These are phyloP conservation scores for Alternaria solani DNA, from an alignment of 2,329 filamentous ascomycete genomes.

Conservation along the genomic window DNA sequence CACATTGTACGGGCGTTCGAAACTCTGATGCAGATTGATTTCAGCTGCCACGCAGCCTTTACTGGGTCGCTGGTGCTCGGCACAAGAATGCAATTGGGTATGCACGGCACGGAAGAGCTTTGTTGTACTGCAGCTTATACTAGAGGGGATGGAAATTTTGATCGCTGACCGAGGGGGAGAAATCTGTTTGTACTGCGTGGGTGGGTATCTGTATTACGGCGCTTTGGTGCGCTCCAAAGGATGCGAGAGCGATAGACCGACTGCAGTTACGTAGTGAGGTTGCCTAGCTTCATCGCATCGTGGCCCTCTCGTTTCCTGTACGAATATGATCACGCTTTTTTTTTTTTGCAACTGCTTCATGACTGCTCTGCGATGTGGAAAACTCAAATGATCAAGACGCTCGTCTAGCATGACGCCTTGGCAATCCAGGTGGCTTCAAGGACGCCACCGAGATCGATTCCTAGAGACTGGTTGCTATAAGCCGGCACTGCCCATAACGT, in stretches of 20 bases:
- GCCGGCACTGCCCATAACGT: conserved; percentile 32
- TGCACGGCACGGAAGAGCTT: neutral
- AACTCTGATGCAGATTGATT: conserved; percentile 13
- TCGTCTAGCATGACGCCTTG: neutral
- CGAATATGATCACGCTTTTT: conserved; percentile 14
- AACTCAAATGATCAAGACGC: conserved; percentile 1
- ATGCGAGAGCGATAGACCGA: conserved; percentile 19
- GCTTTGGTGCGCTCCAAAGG: conserved; percentile 20
- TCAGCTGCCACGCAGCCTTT: conserved; percentile 16
- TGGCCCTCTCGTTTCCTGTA: conserved; percentile 6
- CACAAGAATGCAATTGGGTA: neutral
- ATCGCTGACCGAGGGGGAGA: conserved; percentile 4
- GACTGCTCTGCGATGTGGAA: neutral
- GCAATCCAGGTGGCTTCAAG: conserved; percentile 10
- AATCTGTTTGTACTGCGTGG: conserved; percentile 11
- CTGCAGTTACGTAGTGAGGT: conserved; percentile 17
- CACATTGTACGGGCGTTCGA: conserved; percentile 10
- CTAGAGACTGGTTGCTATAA: conserved; percentile 19
- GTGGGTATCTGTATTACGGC: conserved; percentile 26
- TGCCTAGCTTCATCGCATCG: conserved; percentile 17
- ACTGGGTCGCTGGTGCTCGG: conserved; percentile 7
- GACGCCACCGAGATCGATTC: conserved; percentile 19
- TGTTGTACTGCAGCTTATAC: neutral
- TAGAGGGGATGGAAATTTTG: neutral
- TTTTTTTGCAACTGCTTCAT: neutral